phyloP scores from a whole-genome alignment of 441 rosid genomes.

The Aquilaria agallochum region DNA sequence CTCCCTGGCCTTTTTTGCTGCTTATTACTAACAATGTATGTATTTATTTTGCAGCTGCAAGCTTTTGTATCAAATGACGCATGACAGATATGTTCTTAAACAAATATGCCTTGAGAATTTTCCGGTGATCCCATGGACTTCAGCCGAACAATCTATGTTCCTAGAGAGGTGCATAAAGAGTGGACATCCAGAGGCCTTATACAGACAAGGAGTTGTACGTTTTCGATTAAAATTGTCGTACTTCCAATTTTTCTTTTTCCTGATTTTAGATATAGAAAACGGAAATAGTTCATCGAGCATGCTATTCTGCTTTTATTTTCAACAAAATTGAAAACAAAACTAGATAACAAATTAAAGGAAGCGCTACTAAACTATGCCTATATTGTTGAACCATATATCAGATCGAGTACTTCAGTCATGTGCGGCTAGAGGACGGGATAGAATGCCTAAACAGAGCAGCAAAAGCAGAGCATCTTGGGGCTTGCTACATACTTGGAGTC shows the following conservation, averaged over 20 bases:
- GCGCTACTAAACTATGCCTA: too few relatives aligned
- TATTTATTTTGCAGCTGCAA: conserved; percentile 14
- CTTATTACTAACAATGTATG: background rate
- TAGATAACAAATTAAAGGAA: too few relatives aligned
- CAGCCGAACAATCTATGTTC: background rate
- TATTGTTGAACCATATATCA: background rate
- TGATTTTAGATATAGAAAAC: too few relatives aligned
- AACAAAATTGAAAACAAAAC: too few relatives aligned
- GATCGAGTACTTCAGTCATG: conserved; percentile 15
- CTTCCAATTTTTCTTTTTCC: background rate
- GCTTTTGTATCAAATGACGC: conserved; percentile 4
- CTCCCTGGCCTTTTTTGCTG: background rate
- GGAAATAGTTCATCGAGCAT: background rate
- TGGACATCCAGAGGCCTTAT: conserved; percentile 24
- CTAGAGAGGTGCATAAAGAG: conserved; percentile 8
- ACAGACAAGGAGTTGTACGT: conserved; percentile 19
- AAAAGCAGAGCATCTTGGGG: conserved; percentile 5
- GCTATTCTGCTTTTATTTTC: too few relatives aligned
- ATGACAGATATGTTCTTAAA: conserved; percentile 11
- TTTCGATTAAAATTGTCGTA: too few relatives aligned
- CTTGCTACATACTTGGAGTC: conserved; percentile 14
- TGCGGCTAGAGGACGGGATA: conserved; percentile 1
- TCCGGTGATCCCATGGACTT: background rate
- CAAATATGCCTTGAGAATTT: conserved; percentile 9
- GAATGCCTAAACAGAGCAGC: conserved; percentile 9